Base-by-base conservation (phyloP, 139 green algal genomes). In the Pseudopediastrum boryanum region DNA sequence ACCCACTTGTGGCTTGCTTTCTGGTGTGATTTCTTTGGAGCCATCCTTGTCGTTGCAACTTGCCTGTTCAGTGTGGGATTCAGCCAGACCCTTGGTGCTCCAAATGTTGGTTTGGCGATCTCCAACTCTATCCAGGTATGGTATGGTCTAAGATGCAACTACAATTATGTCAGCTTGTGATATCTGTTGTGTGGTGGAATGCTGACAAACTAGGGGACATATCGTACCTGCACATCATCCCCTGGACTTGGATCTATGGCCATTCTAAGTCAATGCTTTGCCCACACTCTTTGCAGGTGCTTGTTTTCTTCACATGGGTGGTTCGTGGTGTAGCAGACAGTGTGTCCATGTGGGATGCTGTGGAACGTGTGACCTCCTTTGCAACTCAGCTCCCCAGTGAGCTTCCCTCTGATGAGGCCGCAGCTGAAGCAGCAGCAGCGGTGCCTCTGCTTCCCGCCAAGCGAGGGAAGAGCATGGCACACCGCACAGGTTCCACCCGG, bases 241-340 rank as follows among this genome's bases (percentile, higher is more conserved):
- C n/a, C 48, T 58, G 19, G 16, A n/a, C 16, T 58, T 65, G 54
- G n/a, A 31, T 65, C 25, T 39, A 12, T 7, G 59, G 59, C 33
- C 7, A 16, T 33, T 21, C 56, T 36, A 9, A 25, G n/a, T n/a
- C n/a, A n/a, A n/a, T n/a, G n/a, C n/a, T n/a, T n/a, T n/a, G n/a
- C n/a, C n/a, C n/a, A n/a, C n/a, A 2, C 19, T 12, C 16, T 25
- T 29, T 36, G 35, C 71, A 84, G 84, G 78, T 90, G 66, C 84
- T 92, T 38, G 85, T 92, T 54, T 92, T 92, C 79, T 92, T 90
- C 85, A 92, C 88, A 0, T 92, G 88, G 87, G 85, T 88, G 39
- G 85, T 93, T 56, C 86, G 88, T 41, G 85, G 87, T 44, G 75
- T 88, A 33, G 87, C 88, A 21, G 88, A 93, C 67, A 81, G 78